Base-by-base conservation (phyloP, 352 stramenopile species). In the Pilasporangium apinafurcum region DNA sequence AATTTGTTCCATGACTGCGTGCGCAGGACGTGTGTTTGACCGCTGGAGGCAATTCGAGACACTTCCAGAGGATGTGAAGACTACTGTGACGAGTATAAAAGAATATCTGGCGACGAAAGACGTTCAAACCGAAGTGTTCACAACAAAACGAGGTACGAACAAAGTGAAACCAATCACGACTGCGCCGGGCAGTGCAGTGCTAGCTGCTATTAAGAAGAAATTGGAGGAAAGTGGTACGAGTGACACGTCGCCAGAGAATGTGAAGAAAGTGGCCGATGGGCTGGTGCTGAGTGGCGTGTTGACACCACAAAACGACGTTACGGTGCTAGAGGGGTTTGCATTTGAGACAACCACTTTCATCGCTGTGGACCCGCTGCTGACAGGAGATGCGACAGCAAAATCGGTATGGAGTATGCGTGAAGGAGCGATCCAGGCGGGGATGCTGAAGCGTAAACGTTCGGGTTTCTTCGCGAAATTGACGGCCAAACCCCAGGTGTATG, bases 11-110 rank as follows among this genome's bases (percentile, higher is more conserved):
- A n/a, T n/a, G n/a, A n/a, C n/a, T n/a, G n/a, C n/a, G n/a, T n/a
- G n/a, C n/a, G n/a, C n/a, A n/a, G 59, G 59, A 17, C 55, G 59
- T 14, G 59, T 65, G 35, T 72, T 72, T 34, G 62, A 68, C 41
- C 46, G 59, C 29, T 68, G 43, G 48, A 48, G 53, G 21, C 53
- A 57, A 44, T 68, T 68, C 45, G 52, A 65, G 48, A 46, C 49
- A 22, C 53, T 68, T 4, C 39, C 56, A 3, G 22, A 26, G 12
- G 52, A 64, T 28, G 45, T 52, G 33, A 37, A 55, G 39, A 18
- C 30, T 5, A 43, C 51, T n/a, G 44, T 36, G 8, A 31, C 57
- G 31, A n/a, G 54, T 32, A 53, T 69, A 33, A n/a, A 28, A 25
- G 28, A 38, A 8, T 3, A 31, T 16, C 27, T 47, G 10, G 27